Evolutionary conservation across 2,329 filamentous ascomycete species (phyloP).

Genomic region (Penicillium sp.): DNA sequence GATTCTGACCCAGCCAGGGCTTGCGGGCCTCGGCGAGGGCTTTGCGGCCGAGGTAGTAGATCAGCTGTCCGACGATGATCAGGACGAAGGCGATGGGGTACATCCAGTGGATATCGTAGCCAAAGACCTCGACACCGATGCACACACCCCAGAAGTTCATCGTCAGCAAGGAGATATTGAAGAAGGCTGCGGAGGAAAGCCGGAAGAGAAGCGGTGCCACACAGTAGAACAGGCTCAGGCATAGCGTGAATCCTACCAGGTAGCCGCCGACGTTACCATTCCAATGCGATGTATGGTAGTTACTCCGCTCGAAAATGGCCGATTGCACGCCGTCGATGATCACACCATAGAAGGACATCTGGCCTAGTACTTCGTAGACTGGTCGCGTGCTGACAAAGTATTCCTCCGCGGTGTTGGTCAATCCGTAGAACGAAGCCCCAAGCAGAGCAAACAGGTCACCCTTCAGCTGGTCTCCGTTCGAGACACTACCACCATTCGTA

Average conservation of each 20-base stretch:
- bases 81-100: conserved; percentile 94
- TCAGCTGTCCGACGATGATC: conserved; percentile 76
- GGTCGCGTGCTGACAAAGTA: conserved; percentile 83
- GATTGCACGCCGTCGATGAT: conserved; percentile 88
- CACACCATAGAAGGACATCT: conserved; percentile 80
- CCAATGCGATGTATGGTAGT: conserved; percentile 62
- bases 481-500: conserved; percentile 58
- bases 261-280: conserved; percentile 68
- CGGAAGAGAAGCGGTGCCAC: conserved; percentile 82
- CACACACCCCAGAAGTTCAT: conserved; percentile 96
- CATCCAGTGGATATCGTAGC: conserved; percentile 72
- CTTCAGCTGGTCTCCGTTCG: conserved; percentile 65
- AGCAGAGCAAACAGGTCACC: conserved; percentile 88
- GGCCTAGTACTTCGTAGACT: conserved; percentile 87
- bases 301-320: conserved; percentile 78
- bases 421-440: conserved; percentile 84
- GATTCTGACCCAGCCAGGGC: conserved; percentile 86
- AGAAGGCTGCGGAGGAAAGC: conserved; percentile 85
- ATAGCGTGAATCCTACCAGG: conserved; percentile 81
- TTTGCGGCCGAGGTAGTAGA: conserved; percentile 81
- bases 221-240: conserved; percentile 78
- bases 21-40: conserved; percentile 83
- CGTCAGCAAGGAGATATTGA: conserved; percentile 90
- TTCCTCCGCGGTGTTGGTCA: conserved; percentile 88
- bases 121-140: conserved; percentile 83